Percentiles rank a stretch among this genome's conserved stretches.
Evolutionary conservation across 352 stramenopile genomes (phyloP).

Genomic region (Phytophthora pini): DNA sequence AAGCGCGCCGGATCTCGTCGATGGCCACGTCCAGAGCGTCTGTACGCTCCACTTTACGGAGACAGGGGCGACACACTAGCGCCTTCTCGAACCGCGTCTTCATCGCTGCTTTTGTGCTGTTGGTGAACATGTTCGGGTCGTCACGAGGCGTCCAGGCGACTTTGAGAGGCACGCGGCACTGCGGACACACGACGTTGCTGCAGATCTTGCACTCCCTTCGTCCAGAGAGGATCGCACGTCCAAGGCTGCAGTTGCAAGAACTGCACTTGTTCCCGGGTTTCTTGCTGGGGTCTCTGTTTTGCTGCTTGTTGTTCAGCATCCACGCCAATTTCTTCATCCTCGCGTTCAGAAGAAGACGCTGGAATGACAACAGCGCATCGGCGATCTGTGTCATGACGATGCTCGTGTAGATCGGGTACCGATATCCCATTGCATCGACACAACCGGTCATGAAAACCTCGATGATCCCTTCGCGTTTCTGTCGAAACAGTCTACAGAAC

Average conservation of each 20-base stretch:
- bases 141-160: conserved; percentile 25
- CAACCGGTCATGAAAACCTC: conserved; percentile 46
- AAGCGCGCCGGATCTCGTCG: conserved; percentile 38
- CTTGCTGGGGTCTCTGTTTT: conserved; percentile 7
- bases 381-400: conserved; percentile 37
- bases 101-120: not conserved
- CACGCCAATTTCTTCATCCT: conserved; percentile 79
- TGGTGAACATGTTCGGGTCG: conserved; percentile 20
- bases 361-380: conserved; percentile 42
- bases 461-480: conserved; percentile 37
- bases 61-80: conserved; percentile 36
- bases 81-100: conserved; percentile 32
- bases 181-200: conserved; percentile 24
- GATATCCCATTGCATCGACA: conserved; percentile 36
- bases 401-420: conserved; percentile 36
- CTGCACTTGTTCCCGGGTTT: conserved; percentile 25
- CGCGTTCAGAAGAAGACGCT: conserved; percentile 40
- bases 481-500: conserved; percentile 43
- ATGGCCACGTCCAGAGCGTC: conserved; percentile 37
- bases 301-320: conserved; percentile 36
- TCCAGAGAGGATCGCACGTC: conserved; percentile 19
- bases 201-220: conserved; percentile 30
- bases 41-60: conserved; percentile 28
- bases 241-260: conserved; percentile 27
- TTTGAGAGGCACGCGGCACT: conserved; percentile 30